These are phyloP conservation scores for Thelonectria rubi DNA, from an alignment of 2,329 filamentous ascomycete genomes.

Conservation along the genomic window DNA sequence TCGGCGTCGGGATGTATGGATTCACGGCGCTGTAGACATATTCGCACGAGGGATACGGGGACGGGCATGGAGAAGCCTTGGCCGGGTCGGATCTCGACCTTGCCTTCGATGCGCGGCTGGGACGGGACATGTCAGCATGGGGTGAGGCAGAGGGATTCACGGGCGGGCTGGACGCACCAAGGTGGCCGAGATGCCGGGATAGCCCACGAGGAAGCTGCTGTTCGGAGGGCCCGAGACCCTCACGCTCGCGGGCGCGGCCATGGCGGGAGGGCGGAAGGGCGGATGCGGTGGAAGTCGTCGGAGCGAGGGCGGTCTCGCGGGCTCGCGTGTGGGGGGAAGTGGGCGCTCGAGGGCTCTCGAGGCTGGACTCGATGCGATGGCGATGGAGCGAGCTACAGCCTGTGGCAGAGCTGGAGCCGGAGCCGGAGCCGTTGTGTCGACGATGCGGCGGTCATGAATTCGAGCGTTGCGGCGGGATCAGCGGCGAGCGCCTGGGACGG, in stretches of 20 bases:
- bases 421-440: conserved; percentile 32
- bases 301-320: conserved; percentile 31
- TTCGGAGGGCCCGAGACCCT: conserved; percentile 97
- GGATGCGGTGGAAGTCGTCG: conserved; percentile 18
- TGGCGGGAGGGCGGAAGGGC: conserved; percentile 31
- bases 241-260: conserved; percentile 63
- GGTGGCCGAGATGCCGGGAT: conserved; percentile 97
- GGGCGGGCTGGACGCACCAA: conserved; percentile 70
- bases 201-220: conserved; percentile 95
- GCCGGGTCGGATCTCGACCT: conserved; percentile 92
- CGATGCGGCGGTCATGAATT: conserved; percentile 41
- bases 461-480: conserved; percentile 23
- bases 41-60: conserved; percentile 89
- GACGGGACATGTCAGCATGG: conserved; percentile 31
- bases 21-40: conserved; percentile 91
- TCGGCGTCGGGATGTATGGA: conserved; percentile 97
- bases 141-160: conserved; percentile 26
- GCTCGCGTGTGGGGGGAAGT: conserved; percentile 26
- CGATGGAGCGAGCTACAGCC: conserved; percentile 26
- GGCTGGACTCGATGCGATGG: conserved; percentile 22
- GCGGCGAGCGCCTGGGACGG: conserved; percentile 22
- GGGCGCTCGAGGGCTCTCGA: conserved; percentile 26
- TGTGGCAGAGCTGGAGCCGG: conserved; percentile 31
- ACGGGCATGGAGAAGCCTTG: conserved; percentile 89
- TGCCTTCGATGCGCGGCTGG: conserved; percentile 95